Percentiles rank a stretch among this genome's conserved stretches.
Conservation (phyloP, 768 basidiomycete species). For the Phallus indusiatus region DNA sequence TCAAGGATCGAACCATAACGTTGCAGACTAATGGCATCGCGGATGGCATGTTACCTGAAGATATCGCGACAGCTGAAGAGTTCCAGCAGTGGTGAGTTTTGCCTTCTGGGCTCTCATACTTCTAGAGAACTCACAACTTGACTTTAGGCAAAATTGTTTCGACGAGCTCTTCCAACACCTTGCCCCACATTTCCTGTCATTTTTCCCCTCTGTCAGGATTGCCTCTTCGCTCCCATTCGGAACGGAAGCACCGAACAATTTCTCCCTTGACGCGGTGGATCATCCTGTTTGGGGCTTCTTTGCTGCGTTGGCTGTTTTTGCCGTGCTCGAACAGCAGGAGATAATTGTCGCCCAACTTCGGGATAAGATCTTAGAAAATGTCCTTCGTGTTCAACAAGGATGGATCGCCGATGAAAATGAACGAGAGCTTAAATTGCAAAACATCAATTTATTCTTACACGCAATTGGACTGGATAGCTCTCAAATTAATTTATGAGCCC, state of each 20-base stretch:
- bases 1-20: constrained; percentile 53
- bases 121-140: constrained; percentile 7
- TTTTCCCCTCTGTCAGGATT: constrained; percentile 88
- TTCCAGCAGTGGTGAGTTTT: constrained; percentile 63
- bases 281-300: constrained; percentile 95
- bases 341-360: constrained; percentile 74
- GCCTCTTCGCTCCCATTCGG: constrained; percentile 24
- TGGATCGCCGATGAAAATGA: constrained; percentile 67
- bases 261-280: constrained; percentile 49
- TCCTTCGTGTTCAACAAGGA: constrained; percentile 68
- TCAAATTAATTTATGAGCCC: constrained; percentile 43
- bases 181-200: constrained; percentile 58
- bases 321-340: constrained; percentile 81
- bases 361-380: constrained; percentile 91
- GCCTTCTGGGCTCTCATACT: neutral
- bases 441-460: constrained; percentile 87
- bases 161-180: constrained; percentile 79
- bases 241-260: constrained; percentile 26
- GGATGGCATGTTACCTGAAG: constrained; percentile 41
- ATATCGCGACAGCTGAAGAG: constrained; percentile 61
- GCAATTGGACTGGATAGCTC: constrained; percentile 67
- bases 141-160: constrained; percentile 73
- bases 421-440: constrained; percentile 69
- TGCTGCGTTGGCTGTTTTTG: constrained; percentile 78
- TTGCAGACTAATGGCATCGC: constrained; percentile 18